Evolutionary conservation across 2,329 filamentous ascomycete species (phyloP).

Genomic region (Pseudocercospora vitis): DNA sequence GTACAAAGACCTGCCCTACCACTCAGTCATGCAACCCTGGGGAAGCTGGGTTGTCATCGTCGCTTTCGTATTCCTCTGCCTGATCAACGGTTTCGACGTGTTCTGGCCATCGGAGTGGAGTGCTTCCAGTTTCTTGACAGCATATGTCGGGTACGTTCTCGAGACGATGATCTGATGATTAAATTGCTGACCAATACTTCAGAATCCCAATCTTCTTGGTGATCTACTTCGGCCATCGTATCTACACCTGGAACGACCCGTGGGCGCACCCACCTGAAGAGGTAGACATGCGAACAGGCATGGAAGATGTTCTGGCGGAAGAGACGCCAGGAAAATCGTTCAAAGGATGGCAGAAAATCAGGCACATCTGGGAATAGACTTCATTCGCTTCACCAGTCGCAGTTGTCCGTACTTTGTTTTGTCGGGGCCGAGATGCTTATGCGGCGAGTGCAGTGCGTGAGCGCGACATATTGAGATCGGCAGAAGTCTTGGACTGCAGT

Average conservation of each 20-base stretch:
- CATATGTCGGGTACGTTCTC: conserved; percentile 51
- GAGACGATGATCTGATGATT: neutral
- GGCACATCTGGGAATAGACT: conserved; percentile 24
- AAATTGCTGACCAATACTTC: conserved; percentile 4
- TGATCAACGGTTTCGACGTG: conserved; percentile 74
- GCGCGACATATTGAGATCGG: too few relatives aligned
- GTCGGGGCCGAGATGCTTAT: too few relatives aligned
- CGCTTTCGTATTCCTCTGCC: conserved; percentile 60
- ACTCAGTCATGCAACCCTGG: conserved; percentile 60
- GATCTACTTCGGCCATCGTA: conserved; percentile 57
- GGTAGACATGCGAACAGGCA: conserved; percentile 54
- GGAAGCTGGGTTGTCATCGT: conserved; percentile 62
- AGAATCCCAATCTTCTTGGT: conserved; percentile 62
- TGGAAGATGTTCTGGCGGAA: conserved; percentile 35
- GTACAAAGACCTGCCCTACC: conserved; percentile 52
- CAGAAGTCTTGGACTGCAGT: too few relatives aligned
- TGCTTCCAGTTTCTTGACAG: conserved; percentile 62
- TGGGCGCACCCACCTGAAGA: conserved; percentile 53
- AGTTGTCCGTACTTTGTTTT: too few relatives aligned
- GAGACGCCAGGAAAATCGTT: conserved; percentile 36
- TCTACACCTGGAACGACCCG: conserved; percentile 48
- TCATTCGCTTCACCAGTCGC: too few relatives aligned
- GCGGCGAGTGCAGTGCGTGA: too few relatives aligned
- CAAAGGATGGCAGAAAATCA: conserved; percentile 40
- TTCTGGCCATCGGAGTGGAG: conserved; percentile 69